Conservation (phyloP, 2,329 filamentous ascomycete genomes). For the Gnomoniopsis sp. region DNA sequence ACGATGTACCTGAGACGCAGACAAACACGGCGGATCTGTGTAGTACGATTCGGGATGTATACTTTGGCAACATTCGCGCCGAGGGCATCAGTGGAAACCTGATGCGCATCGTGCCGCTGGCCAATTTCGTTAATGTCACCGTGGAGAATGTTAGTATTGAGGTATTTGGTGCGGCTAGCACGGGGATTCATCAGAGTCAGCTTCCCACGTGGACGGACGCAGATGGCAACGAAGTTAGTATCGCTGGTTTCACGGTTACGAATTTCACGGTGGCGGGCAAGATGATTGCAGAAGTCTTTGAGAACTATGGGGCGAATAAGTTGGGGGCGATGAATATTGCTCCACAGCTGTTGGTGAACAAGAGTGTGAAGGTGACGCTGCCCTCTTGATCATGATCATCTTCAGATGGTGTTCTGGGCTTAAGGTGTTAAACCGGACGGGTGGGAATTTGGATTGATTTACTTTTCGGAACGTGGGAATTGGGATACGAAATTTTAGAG, state of each 20-base stretch:
- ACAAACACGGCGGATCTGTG: conserved; percentile 17
- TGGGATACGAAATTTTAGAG: no score
- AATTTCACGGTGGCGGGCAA: conserved; percentile 3
- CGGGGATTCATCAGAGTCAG: conserved; percentile 18
- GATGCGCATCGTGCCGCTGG: conserved; percentile 18
- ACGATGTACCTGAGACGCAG: conserved; percentile 17
- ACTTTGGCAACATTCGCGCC: conserved; percentile 18
- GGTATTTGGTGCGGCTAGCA: conserved; percentile 12
- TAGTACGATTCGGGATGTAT: conserved; percentile 13
- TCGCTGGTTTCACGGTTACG: conserved; percentile 14
- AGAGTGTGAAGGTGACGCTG: no score
- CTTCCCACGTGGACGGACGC: conserved; percentile 13
- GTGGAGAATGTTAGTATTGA: conserved; percentile 20
- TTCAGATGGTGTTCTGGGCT: no score
- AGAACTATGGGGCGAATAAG: neutral
- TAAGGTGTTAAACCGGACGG: no score
- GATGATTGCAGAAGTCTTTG: neutral
- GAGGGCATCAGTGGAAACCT: conserved; percentile 19
- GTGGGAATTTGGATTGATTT: no score
- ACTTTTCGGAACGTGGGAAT: no score
- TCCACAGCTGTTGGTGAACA: neutral
- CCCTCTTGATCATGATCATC: no score
- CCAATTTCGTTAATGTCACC: conserved; percentile 17
- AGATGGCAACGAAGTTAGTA: conserved; percentile 1
- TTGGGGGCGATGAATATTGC: neutral